Base-by-base conservation (phyloP, 768 basidiomycete genomes). In the Serendipita sp. region DNA sequence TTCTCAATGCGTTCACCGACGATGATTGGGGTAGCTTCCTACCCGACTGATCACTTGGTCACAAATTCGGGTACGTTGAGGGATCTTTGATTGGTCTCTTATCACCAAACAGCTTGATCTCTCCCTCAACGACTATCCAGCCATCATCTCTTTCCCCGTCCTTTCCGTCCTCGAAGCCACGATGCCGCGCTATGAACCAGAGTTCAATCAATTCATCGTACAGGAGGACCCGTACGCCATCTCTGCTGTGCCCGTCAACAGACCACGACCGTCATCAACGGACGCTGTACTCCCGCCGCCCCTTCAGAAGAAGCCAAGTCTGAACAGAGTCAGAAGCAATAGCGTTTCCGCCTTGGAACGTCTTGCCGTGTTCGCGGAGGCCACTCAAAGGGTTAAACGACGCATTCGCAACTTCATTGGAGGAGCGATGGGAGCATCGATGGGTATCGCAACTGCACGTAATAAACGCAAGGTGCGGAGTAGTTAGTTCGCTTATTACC, bases 131-230 rank as follows among this genome's bases (percentile, higher is more conserved):
- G 5, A 17, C 45, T 17, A 48, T 20, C 45, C 45, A 48, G 26
- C 45, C n/a, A 48, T 20, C n/a, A n/a, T n/a, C 45, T 28, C 26
- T n/a, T 48, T n/a, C 26, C 45, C 26, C 45, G 45, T 28, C 45
- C 42, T 42, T 20, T 42, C 17, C 45, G n/a, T 28, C 45, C 17
- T 28, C 45, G n/a, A 48, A 48, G 45, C 45, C n/a, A 28, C 26
- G 45, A 58, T 58, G 53, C 53, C 53, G 17, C 53, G 53, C 17
- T 58, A 28, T 31, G 53, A 58, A 7, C 53, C 53, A 3, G 53
- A n/a, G 17, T 17, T 58, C 31, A 58, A 58, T 31, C 53, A 58
- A 31, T 58, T 58, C 31, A 26, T 58, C 31, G 53, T 33, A 22
- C 53, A 5, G 7, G 53, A 58, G 7, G 53, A 58, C 31, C 31